Evolutionary conservation across 495 filamentous ascomycete genomes (phyloP).

Genomic region (Margaritispora aquatica): DNA sequence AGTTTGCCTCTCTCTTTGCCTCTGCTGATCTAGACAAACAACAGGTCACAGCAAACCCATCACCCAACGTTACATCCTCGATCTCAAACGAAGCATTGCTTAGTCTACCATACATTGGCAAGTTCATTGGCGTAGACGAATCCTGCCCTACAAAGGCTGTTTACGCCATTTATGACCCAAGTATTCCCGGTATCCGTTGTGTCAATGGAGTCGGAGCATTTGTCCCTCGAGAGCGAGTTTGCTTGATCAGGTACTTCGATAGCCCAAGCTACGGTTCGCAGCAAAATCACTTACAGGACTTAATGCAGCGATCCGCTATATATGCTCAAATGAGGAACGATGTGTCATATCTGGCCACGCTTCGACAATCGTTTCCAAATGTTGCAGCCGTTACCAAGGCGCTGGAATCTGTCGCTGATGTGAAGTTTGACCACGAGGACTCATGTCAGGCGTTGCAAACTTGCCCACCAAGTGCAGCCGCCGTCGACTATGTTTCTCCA

Average conservation of each 20-base stretch:
- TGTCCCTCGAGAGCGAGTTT: neutral
- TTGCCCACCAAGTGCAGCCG: neutral
- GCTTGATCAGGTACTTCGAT: neutral
- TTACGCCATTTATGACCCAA: constrained; percentile 2
- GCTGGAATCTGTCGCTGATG: neutral
- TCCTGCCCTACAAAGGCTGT: constrained; percentile 2
- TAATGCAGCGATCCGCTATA: neutral
- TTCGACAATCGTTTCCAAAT: neutral
- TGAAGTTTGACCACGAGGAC: neutral
- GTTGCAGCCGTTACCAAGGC: neutral
- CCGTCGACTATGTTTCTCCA: neutral
- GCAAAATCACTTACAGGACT: neutral
- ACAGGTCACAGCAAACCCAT: neutral
- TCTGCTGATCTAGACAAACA: neutral
- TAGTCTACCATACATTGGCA: neutral
- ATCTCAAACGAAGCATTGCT: neutral
- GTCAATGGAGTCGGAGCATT: too few relatives aligned
- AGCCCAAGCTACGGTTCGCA: too few relatives aligned
- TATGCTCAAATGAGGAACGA: neutral
- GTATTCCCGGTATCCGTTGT: neutral
- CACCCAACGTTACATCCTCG: neutral
- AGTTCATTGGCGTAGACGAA: neutral
- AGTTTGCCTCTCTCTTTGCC: neutral
- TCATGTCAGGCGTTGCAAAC: neutral
- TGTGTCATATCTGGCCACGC: neutral